phyloP scores from a whole-genome alignment of 768 basidiomycete genomes.

The Calocybe gangraenosa region DNA sequence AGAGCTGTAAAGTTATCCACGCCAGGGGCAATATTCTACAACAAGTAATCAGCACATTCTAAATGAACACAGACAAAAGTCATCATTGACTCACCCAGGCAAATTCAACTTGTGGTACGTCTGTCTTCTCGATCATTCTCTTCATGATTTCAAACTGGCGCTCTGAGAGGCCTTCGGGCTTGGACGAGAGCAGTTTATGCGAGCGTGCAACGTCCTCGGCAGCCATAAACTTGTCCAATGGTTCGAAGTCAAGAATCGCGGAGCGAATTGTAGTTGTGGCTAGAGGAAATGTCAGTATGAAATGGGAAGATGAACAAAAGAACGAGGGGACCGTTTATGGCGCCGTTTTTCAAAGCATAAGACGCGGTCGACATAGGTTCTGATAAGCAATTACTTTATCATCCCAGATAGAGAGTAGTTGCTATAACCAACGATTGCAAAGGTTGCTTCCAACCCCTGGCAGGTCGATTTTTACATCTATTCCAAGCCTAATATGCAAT shows the following conservation, averaged over 20 bases:
- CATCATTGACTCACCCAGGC: constrained; percentile 7
- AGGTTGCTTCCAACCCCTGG: constrained; percentile 13
- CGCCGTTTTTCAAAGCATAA: constrained; percentile 8
- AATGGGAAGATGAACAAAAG: not conserved
- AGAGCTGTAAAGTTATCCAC: constrained; percentile 5
- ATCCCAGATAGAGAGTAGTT: not conserved
- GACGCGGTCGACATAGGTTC: constrained; percentile 11
- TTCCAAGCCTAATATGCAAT: constrained; percentile 4
- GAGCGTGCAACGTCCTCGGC: constrained; percentile 8
- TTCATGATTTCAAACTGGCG: constrained; percentile 11
- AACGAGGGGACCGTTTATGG: constrained; percentile 9
- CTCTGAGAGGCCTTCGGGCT: not conserved
- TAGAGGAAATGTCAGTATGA: not conserved
- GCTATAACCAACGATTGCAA: constrained; percentile 8
- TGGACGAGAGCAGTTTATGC: not conserved
- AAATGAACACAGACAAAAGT: too few species aligned
- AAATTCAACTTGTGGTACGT: constrained; percentile 12
- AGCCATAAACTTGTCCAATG: constrained; percentile 5
- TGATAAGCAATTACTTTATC: not conserved
- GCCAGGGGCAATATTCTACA: not conserved
- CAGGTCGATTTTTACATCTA: constrained; percentile 6
- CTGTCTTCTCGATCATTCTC: constrained; percentile 1
- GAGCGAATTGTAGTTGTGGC: constrained; percentile 11
- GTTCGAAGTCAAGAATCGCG: constrained; percentile 10
- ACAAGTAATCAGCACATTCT: too few species aligned